These are phyloP conservation scores for Podila epigama DNA, from an alignment of 192 early-diverging fungal genomes.

Conservation along the genomic window DNA sequence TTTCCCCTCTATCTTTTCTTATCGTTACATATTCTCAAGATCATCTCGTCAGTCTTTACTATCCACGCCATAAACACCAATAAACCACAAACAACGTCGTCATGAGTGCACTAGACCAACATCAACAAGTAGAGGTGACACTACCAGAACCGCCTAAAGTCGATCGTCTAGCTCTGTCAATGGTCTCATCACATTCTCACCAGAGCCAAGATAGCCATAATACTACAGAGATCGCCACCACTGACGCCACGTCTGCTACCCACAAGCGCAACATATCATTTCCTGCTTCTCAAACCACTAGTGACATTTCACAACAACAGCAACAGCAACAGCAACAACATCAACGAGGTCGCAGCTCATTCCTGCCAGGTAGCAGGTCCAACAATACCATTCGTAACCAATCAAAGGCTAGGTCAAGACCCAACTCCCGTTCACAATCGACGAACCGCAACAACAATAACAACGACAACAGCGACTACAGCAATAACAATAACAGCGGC, in stretches of 20 bases:
- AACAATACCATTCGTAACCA: neutral
- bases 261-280: neutral
- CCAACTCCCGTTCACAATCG: constrained; percentile 18
- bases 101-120: neutral
- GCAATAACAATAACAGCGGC: constrained; percentile 5
- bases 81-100: neutral
- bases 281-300: constrained; percentile 6
- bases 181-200: too few relatives aligned
- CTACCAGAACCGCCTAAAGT: too few relatives aligned
- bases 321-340: neutral
- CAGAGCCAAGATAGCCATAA: neutral
- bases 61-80: neutral
- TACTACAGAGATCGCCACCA: constrained; percentile 9
- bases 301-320: neutral
- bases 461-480: too few relatives aligned
- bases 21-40: too few relatives aligned
- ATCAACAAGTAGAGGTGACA: neutral
- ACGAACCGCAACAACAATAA: constrained; percentile 10
- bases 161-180: too few relatives aligned
- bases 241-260: neutral
- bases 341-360: constrained; percentile 12
- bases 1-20: too few relatives aligned
- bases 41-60: too few relatives aligned
- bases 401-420: neutral
- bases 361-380: neutral